Base-by-base conservation (phyloP, 2,329 filamentous ascomycete species). In the Pestalotiopsis sp. region DNA sequence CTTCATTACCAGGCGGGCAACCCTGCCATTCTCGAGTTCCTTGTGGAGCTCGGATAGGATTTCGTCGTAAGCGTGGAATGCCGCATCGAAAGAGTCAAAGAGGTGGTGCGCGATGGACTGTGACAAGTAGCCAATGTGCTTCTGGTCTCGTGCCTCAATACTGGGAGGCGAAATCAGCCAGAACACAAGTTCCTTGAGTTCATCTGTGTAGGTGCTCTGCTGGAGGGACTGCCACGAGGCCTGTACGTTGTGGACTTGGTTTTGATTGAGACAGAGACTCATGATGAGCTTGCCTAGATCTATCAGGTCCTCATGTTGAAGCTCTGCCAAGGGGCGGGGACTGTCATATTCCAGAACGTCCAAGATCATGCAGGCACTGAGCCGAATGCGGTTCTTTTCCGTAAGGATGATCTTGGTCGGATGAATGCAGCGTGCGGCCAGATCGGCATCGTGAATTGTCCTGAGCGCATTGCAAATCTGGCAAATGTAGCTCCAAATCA, bases 381-480 rank as follows among this genome's bases (percentile, higher is more conserved):
- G 85, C 39, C 95, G 91, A 71, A 99, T 89, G 39, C 95, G 92
- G 77, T 95, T 96, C 81, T 95, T 97, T 59, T 94, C 92, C 0
- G 95, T 98, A 25, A 98, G 78, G 17, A 99, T 87, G 68, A 99
- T 91, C 79, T 98, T 98, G 80, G 90, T 95, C 13, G 93, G 87
- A 69, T 96, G 93, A 60, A 99, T 90, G 66, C 95, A 92, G 63
- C 95, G 89, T 49, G 95, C 95, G 25, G 96, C 95, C 56, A 98
- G 85, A 23, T 93, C 92, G 67, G 87, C 88, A 13, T 87, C 86
- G 77, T 99, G 96, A 52, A 99, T 95, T 0, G 92, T 88, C 77
- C 93, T 95, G 45, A 99, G 83, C 1, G 93, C 96, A 72, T 92
- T 96, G 52, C 94, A 91, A 70, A 99, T 91, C 79, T 99, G 96